phyloP scores from a whole-genome alignment of 1,284 basidiomycete species.

The Ustilago shanxiensis region DNA sequence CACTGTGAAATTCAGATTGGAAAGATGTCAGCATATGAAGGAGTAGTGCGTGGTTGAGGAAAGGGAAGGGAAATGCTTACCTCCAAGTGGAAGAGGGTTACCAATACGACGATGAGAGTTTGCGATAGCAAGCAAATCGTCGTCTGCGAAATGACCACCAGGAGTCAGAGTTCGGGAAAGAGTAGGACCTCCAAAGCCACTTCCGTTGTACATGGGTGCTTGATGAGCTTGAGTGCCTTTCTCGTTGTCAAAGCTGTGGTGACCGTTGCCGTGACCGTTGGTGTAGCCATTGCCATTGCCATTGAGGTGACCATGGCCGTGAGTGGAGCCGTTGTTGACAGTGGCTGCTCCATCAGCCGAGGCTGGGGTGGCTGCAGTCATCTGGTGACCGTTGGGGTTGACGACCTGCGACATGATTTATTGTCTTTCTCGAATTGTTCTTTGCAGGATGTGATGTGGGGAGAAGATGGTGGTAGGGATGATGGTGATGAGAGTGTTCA shows the following conservation, averaged over 20 bases:
- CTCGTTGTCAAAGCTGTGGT: conserved; percentile 31
- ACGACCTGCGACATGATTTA: conserved; percentile 25
- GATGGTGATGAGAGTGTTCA: background rate
- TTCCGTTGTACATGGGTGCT: conserved; percentile 43
- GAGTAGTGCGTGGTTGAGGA: background rate
- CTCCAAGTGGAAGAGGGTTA: conserved; percentile 57
- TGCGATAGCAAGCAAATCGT: conserved; percentile 54
- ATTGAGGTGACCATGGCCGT: conserved; percentile 2
- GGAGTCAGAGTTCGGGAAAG: conserved; percentile 47
- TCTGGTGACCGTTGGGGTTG: conserved; percentile 22
- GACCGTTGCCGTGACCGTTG: conserved; percentile 10
- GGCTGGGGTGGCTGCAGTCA: conserved; percentile 28
- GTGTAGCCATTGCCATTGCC: conserved; percentile 10
- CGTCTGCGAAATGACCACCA: conserved; percentile 55
- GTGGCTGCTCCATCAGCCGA: background rate
- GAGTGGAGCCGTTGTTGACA: background rate
- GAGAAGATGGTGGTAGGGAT: conserved; percentile 8
- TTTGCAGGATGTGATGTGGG: background rate
- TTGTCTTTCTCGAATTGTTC: too few relatives aligned
- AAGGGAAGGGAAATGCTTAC: conserved; percentile 16
- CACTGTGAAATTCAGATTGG: conserved; percentile 10
- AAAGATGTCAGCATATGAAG: background rate
- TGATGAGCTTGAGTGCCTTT: conserved; percentile 26
- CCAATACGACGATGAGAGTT: conserved; percentile 46
- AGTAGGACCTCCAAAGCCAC: conserved; percentile 2